Percentiles rank a stretch among this genome's conserved stretches.
Conservation (phyloP, 1,139 yeast species). For the Saccharomyces uvarum region DNA sequence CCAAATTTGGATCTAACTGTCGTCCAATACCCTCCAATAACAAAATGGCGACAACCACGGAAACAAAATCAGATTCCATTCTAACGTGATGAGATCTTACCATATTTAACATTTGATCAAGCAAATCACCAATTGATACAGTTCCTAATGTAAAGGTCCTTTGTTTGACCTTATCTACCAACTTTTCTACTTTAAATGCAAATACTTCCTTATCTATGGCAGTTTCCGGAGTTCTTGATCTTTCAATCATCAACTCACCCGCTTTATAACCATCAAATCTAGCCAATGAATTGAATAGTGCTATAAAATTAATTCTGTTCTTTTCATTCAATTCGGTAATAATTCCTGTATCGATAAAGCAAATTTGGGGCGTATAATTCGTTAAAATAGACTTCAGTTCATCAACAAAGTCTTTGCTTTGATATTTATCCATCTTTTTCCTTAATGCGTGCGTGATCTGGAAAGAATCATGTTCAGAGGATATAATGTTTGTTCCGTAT, state of each 20-base stretch:
- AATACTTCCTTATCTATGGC: conserved; percentile 78
- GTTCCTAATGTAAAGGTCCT: conserved; percentile 90
- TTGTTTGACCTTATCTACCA: conserved; percentile 73
- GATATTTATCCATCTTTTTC: conserved; percentile 26
- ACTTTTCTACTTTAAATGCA: conserved; percentile 76
- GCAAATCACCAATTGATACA: conserved; percentile 82
- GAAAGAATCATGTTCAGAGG: conserved; percentile 38
- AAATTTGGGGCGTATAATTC: conserved; percentile 73
- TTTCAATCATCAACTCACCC: conserved; percentile 89
- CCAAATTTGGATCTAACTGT: conserved; percentile 85
- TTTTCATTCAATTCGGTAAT: conserved; percentile 76
- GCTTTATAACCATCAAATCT: conserved; percentile 91
- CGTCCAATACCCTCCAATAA: conserved; percentile 91
- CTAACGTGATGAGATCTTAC: conserved; percentile 90
- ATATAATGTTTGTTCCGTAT: conserved; percentile 31
- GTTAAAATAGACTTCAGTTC: conserved; percentile 45
- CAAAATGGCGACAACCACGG: conserved; percentile 85
- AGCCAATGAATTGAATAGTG: conserved; percentile 78
- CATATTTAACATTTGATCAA: conserved; percentile 82
- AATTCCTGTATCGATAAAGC: conserved; percentile 87
- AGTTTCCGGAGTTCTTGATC: conserved; percentile 90
- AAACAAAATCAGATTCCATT: conserved; percentile 94
- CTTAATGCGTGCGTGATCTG: conserved; percentile 43
- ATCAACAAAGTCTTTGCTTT: conserved; percentile 42
- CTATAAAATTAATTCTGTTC: conserved; percentile 80